These are phyloP conservation scores for Ocimum tenuiflorum DNA, from an alignment of 257 asterid genomes.

Conservation along the genomic window DNA sequence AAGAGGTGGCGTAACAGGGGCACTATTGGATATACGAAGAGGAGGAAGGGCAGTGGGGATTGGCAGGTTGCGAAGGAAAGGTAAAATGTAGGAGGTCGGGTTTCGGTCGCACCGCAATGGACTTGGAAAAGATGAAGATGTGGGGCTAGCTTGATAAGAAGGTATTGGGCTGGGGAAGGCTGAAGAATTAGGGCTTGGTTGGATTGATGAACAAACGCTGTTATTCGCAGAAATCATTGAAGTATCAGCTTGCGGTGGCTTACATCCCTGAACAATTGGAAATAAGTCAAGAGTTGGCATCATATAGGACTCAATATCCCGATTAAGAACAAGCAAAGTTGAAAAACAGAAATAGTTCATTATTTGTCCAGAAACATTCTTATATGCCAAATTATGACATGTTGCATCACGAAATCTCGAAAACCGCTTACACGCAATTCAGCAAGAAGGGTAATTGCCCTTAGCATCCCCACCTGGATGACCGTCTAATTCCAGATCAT, in stretches of 20 bases:
- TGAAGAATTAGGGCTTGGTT: conserved; percentile 61
- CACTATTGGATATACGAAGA: conserved; percentile 69
- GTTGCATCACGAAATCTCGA: neutral
- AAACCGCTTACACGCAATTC: neutral
- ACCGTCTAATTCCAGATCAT: conserved; percentile 1
- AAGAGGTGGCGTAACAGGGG: conserved; percentile 84
- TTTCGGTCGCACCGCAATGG: conserved; percentile 54
- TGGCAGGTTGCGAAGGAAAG: conserved; percentile 44
- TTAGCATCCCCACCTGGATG: neutral
- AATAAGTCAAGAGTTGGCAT: neutral
- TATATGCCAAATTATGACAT: neutral
- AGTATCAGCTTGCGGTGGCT: conserved; percentile 34
- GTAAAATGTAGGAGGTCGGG: conserved; percentile 42
- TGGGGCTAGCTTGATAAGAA: conserved; percentile 68
- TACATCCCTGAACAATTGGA: conserved; percentile 42
- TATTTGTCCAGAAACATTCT: neutral
- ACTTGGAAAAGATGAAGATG: conserved; percentile 66
- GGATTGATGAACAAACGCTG: conserved; percentile 51
- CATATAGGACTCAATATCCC: neutral
- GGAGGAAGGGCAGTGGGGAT: conserved; percentile 43
- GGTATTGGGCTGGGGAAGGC: conserved; percentile 65
- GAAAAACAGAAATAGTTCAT: neutral
- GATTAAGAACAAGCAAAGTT: neutral
- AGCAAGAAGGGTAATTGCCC: conserved; percentile 1
- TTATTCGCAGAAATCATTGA: conserved; percentile 31